Evolutionary conservation across 495 filamentous ascomycete species (phyloP), one percentile per base, ranked within the genome.

Genomic region (Hamigera avellanea): DNA sequence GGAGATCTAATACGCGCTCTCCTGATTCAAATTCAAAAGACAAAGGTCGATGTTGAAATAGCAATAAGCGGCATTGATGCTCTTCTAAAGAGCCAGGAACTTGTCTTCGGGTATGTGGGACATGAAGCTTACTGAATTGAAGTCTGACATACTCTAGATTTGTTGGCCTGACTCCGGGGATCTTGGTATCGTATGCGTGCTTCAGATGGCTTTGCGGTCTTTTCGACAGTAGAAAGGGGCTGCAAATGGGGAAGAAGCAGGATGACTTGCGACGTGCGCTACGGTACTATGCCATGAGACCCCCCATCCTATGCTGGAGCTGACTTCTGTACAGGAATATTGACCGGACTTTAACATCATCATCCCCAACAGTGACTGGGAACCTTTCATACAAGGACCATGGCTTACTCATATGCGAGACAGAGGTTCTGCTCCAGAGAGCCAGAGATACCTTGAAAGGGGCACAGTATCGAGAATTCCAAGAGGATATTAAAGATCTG

Each of bases 1-100:
- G 91, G 91, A 14, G 87, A 95, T 51, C 62, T 98, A n/a, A 64
- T 95, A 32, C 76, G 91, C 33, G 81, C 91, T 15, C 72, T 98
- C 33, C 69, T 98, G 19, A 95, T 98, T 31, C 91, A 98, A 52
- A 76, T 98, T 31, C 91, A 98, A 52, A 98, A 96, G 67, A 96
- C 91, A 1, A 98, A 96, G 64, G 91, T 98, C 18, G 91, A 98
- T 46, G 81, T 96, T 7, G 91, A 98, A 56, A 78, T 98, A 38
- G 91, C 91, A 12, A 83, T 96, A 54, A 81, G 83, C 37, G 91
- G 91, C 10, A 96, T 98, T 37, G 86, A 98, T 57, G 63, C 85
- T 17, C 67, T 98, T 14, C 65, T 98, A 9, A 95, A 89, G 62
- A 93, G 86, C 46, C 91, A 98, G 50, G 89, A 98, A 51, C 76